Evolutionary conservation across 2,329 filamentous ascomycete genomes (phyloP), one percentile per base, ranked within the genome.

Genomic region (Xylariaceae sp.): DNA sequence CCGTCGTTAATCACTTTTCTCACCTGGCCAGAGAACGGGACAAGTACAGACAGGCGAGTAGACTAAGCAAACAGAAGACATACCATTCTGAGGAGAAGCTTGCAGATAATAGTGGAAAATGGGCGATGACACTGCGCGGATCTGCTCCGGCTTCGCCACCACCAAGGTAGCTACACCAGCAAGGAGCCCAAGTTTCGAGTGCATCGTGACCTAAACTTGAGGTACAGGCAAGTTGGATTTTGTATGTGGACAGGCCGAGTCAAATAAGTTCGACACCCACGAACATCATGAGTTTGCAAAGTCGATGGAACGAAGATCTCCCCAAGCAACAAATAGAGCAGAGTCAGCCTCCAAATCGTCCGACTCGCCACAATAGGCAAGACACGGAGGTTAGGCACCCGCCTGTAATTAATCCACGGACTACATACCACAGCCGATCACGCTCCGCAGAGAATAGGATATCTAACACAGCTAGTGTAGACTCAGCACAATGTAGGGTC

Each of bases 101-200:
- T 81, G 78, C 3, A 81, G 68, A 57, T 81, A 81, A 18, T 76
- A 70, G 60, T 82, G 78, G 56, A 74, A 80, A 50, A 80, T 75
- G 2, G 79, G 78, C 6, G 71, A 69, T 50, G 69, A 65, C 9
- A 80, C 77, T 36, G 73, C 73, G 33, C 77, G 76, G 54, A 80
- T 78, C 60, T 77, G 74, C 61, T 76, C 73, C 12, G 75, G 68
- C 47, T 76, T 76, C 40, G 71, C 70, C 6, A 63, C 51, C n/a
- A 63, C 62, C 13, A 60, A 59, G 6, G 53, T 19, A 9, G 52
- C 38, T 17, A 45, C 33, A n/a, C 34, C 38, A 3, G 55, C 44
- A 22, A 50, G 31, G 18, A 10, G 31, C 2, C 12, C 18, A 11
- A 46, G 45, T 40, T 31, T 40, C 45, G 60, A 52, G 39, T 45